Evolutionary conservation across 495 filamentous ascomycete genomes (phyloP).

Genomic region (Cryomyces minteri): DNA sequence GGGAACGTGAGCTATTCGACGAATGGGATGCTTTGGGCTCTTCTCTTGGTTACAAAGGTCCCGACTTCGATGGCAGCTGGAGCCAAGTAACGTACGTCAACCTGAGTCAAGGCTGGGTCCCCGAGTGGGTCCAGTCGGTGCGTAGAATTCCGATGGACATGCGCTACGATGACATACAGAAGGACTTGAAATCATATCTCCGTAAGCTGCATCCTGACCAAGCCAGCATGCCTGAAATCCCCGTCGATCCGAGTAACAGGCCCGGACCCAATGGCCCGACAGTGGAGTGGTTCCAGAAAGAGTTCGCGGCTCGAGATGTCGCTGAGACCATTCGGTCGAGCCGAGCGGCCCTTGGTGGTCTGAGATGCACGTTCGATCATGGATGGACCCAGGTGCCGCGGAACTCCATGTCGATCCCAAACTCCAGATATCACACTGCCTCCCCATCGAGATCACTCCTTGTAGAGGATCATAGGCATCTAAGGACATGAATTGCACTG

Average conservation of each 20-base stretch:
- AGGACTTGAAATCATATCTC: background rate
- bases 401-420: too few species aligned
- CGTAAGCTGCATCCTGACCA: too few species aligned
- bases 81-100: constrained; percentile 28
- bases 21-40: background rate
- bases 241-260: too few species aligned
- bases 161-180: background rate
- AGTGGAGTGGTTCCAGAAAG: background rate
- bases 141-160: constrained; percentile 4
- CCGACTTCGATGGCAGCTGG: constrained; percentile 34
- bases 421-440: too few species aligned
- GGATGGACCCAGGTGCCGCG: background rate
- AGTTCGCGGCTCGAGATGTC: background rate
- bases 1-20: too few species aligned
- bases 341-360: background rate
- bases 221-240: too few species aligned
- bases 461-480: too few species aligned
- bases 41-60: constrained; percentile 9
- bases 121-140: constrained; percentile 1
- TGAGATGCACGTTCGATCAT: background rate
- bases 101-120: constrained; percentile 32
- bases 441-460: too few species aligned
- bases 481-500: too few species aligned
- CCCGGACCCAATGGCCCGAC: background rate
- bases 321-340: background rate